Evolutionary conservation across 257 asterid species (phyloP).

Genomic region (Nicotiana otophora): DNA sequence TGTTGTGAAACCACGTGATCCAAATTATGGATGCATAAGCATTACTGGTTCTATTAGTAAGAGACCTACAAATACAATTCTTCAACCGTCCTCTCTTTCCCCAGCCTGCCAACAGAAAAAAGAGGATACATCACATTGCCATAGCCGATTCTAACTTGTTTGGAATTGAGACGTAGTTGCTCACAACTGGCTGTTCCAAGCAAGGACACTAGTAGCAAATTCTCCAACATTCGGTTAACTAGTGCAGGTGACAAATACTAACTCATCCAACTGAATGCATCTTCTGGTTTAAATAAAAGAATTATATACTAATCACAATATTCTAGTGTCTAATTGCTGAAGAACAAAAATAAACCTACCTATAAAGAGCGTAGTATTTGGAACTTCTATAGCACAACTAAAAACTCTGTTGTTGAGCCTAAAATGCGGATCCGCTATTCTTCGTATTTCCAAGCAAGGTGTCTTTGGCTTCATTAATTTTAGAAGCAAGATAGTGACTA

Average conservation of each 20-base stretch:
- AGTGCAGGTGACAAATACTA: neutral
- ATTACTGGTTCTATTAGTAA: neutral
- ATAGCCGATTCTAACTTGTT: neutral
- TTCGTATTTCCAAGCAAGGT: conserved; percentile 60
- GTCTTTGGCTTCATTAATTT: conserved; percentile 83
- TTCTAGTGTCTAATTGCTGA: neutral
- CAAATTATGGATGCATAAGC: neutral
- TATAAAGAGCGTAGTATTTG: neutral
- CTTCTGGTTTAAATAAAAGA: neutral
- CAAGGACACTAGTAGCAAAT: neutral
- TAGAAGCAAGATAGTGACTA: conserved; percentile 88
- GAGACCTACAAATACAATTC: too few relatives aligned
- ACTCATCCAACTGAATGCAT: neutral
- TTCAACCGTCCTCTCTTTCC: too few relatives aligned
- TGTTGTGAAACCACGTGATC: neutral
- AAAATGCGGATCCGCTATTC: conserved; percentile 62
- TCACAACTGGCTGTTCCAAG: neutral
- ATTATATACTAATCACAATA: neutral
- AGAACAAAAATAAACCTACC: neutral
- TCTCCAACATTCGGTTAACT: neutral
- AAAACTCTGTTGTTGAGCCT: conserved; percentile 16
- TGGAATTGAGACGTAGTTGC: neutral
- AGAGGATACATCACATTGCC: too few relatives aligned
- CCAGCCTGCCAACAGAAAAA: too few relatives aligned
- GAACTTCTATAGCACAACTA: conserved; percentile 12